phyloP scores from a whole-genome alignment of 2,329 filamentous ascomycete genomes.

The Didymella segeticola region DNA sequence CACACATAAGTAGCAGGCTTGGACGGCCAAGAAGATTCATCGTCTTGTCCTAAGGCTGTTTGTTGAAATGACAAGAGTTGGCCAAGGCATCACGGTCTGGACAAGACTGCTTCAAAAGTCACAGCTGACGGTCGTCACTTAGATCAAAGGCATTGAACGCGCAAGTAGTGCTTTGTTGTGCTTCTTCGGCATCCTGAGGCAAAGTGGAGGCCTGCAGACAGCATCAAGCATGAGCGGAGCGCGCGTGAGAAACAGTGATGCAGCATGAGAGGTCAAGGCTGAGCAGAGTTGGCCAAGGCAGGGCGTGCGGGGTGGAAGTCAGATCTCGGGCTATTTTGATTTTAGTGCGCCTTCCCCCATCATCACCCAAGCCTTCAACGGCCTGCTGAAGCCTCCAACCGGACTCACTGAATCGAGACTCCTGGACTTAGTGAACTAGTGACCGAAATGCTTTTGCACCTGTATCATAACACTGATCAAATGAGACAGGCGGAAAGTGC shows the following conservation, averaged over 20 bases:
- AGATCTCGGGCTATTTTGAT: not conserved
- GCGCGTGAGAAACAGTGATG: not conserved
- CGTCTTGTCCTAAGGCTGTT: slow-evolving; percentile 9
- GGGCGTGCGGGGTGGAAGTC: slow-evolving; percentile 8
- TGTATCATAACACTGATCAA: too few relatives aligned
- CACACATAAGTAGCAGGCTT: not conserved
- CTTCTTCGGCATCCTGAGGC: not conserved
- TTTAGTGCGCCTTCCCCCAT: not conserved
- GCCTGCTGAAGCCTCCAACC: not conserved
- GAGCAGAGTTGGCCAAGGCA: slow-evolving; percentile 7
- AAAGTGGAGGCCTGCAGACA: too few relatives aligned
- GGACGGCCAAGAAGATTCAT: slow-evolving; percentile 13
- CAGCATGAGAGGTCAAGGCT: not conserved
- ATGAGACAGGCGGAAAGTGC: too few relatives aligned
- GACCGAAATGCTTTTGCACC: too few relatives aligned
- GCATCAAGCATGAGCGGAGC: not conserved
- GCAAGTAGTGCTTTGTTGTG: too few relatives aligned
- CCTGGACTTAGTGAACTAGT: too few relatives aligned
- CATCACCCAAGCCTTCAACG: not conserved
- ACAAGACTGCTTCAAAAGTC: slow-evolving; percentile 3
- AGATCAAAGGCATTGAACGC: not conserved
- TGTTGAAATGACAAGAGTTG: slow-evolving; percentile 8
- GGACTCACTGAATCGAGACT: not conserved
- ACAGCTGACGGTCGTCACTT: not conserved
- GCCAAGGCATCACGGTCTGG: slow-evolving; percentile 1